phyloP scores from a whole-genome alignment of 805 yeast genomes.

The Yarrowia phangngaensis region DNA sequence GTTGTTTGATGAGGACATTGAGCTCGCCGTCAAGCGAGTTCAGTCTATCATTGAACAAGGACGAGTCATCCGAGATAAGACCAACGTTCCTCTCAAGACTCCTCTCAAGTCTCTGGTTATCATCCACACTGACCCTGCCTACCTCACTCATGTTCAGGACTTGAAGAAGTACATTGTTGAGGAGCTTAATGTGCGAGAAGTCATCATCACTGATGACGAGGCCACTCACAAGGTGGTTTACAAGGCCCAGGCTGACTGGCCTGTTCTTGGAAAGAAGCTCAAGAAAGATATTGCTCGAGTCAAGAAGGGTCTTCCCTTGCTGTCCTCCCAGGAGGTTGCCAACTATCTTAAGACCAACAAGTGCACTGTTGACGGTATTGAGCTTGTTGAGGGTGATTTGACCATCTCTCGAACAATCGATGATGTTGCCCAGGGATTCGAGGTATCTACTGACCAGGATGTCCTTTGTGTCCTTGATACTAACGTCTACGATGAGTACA shows the following conservation, averaged over 20 bases:
- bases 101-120: constrained; percentile 88
- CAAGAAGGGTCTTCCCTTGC: constrained; percentile 83
- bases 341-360: constrained; percentile 66
- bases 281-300: constrained; percentile 91
- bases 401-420: constrained; percentile 87
- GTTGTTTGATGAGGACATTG: constrained; percentile 67
- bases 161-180: constrained; percentile 77
- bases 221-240: constrained; percentile 86
- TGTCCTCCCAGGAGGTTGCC: constrained; percentile 80
- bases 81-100: constrained; percentile 86
- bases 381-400: constrained; percentile 80
- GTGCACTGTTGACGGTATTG: constrained; percentile 83
- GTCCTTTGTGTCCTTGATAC: constrained; percentile 87
- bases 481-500: constrained; percentile 78
- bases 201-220: constrained; percentile 86
- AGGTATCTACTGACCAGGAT: constrained; percentile 82
- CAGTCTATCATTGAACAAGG: constrained; percentile 95
- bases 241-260: constrained; percentile 98
- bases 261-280: constrained; percentile 93
- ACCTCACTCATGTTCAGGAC: constrained; percentile 71
- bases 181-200: constrained; percentile 87
- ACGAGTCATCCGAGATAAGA: constrained; percentile 94
- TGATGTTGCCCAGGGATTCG: constrained; percentile 69
- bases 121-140: constrained; percentile 70
- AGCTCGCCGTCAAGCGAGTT: constrained; percentile 88